These are phyloP conservation scores for Fraxinus xanthoxyloides DNA, from an alignment of 305 asterid genomes.

Conservation along the genomic window DNA sequence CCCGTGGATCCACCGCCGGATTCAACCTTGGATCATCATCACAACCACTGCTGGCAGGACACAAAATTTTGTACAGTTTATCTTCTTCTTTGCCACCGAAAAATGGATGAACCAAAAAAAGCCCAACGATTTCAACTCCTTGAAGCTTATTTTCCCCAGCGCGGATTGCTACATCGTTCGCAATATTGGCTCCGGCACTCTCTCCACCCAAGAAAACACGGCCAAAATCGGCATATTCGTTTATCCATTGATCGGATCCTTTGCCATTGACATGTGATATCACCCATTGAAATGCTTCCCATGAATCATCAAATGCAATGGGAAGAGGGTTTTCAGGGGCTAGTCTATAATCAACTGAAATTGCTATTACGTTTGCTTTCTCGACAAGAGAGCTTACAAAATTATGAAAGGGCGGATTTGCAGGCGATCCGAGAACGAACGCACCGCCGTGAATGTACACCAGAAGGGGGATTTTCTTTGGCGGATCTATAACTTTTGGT, in stretches of 20 bases:
- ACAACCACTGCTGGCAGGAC: constrained; percentile 44
- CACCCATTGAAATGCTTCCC: constrained; percentile 50
- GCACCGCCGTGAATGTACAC: constrained; percentile 57
- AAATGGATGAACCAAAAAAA: constrained; percentile 27
- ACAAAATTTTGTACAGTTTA: no score
- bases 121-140: no score
- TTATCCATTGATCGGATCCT: constrained; percentile 36
- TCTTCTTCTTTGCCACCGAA: constrained; percentile 45
- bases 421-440: constrained; percentile 41
- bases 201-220: no score
- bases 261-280: constrained; percentile 33
- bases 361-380: constrained; percentile 30
- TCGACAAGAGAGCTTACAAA: constrained; percentile 30
- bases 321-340: constrained; percentile 50
- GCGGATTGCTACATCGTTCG: no score
- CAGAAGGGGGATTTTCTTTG: constrained; percentile 35
- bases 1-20: constrained; percentile 50
- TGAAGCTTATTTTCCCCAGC: no score
- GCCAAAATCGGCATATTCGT: no score
- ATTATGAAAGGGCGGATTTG: constrained; percentile 26
- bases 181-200: no score
- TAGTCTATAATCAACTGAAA: constrained; percentile 39
- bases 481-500: constrained; percentile 28
- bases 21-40: constrained; percentile 50
- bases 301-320: constrained; percentile 48